Percentiles rank a stretch among this genome's conserved stretches.
Evolutionary conservation across 495 filamentous ascomycete species (phyloP).

Genomic region (Mytilinidion resinicola): DNA sequence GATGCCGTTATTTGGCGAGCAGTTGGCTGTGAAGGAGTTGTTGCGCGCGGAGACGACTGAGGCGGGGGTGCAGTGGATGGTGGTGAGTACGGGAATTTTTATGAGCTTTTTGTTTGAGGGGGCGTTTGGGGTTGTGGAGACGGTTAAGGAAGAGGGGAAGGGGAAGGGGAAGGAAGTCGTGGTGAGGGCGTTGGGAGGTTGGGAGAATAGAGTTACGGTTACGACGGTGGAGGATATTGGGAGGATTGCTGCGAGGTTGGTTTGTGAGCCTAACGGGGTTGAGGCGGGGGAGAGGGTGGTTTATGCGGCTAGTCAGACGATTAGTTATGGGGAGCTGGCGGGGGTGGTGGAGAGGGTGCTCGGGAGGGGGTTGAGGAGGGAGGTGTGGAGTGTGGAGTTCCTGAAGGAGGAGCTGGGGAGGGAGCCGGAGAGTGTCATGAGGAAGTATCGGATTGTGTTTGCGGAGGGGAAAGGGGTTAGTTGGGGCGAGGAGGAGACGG

Average conservation of each 20-base stretch:
- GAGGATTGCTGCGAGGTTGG: slow-evolving; percentile 47
- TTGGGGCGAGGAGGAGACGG: slow-evolving; percentile 45
- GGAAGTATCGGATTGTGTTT: slow-evolving; percentile 58
- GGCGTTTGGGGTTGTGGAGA: slow-evolving; percentile 50
- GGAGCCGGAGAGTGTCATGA: slow-evolving; percentile 45
- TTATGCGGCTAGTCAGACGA: slow-evolving; percentile 53
- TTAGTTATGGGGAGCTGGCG: slow-evolving; percentile 48
- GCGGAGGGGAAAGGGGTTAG: slow-evolving; percentile 50
- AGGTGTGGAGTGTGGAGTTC: slow-evolving; percentile 40
- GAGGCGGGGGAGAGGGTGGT: slow-evolving; percentile 37
- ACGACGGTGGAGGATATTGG: slow-evolving; percentile 56
- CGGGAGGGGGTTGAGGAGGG: slow-evolving; percentile 37
- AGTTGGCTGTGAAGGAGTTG: slow-evolving; percentile 49
- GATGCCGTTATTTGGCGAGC: slow-evolving; percentile 54
- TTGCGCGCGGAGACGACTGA: slow-evolving; percentile 42
- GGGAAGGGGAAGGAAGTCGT: slow-evolving; percentile 23
- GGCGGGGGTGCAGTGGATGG: slow-evolving; percentile 45
- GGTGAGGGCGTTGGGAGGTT: slow-evolving; percentile 49
- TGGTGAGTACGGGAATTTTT: slow-evolving; percentile 59
- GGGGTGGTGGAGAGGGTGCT: slow-evolving; percentile 42
- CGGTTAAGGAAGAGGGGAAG: neutral
- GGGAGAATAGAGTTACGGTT: slow-evolving; percentile 51
- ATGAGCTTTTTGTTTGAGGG: slow-evolving; percentile 56
- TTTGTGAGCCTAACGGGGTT: slow-evolving; percentile 31
- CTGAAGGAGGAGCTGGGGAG: slow-evolving; percentile 39